These are phyloP conservation scores for Diaporthe citrichinensis DNA, from an alignment of 2,329 filamentous ascomycete genomes.

Conservation along the genomic window DNA sequence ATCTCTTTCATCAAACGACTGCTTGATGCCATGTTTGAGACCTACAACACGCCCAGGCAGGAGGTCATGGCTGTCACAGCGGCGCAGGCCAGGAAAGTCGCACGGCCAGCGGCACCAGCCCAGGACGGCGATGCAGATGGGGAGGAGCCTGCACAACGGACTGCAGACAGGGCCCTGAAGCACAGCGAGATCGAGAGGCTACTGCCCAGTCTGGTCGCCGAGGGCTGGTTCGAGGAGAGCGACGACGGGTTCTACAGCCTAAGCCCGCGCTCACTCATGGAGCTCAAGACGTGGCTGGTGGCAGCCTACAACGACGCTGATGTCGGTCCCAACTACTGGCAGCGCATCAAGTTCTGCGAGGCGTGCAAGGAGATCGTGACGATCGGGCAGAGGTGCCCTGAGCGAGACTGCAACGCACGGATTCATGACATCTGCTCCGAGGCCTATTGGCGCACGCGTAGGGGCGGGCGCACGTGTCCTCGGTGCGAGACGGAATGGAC, in stretches of 20 bases:
- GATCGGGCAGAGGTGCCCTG: constrained; percentile 81
- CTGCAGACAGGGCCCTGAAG: constrained; percentile 72
- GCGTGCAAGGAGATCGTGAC: constrained; percentile 94
- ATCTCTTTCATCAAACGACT: constrained; percentile 90
- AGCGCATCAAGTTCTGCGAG: constrained; percentile 87
- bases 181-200: constrained; percentile 83
- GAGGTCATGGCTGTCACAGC: constrained; percentile 87
- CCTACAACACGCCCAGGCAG: constrained; percentile 82
- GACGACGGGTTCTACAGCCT: constrained; percentile 80
- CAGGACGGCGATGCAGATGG: constrained; percentile 50
- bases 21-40: constrained; percentile 93
- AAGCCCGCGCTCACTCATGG: constrained; percentile 83
- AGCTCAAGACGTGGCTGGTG: constrained; percentile 86
- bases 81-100: constrained; percentile 83
- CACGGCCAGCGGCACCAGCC: constrained; percentile 62
- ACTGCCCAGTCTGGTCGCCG: constrained; percentile 77
- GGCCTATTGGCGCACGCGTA: constrained; percentile 77
- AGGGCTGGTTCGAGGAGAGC: constrained; percentile 89
- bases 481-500: constrained; percentile 68
- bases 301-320: constrained; percentile 88
- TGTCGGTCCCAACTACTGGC: constrained; percentile 71
- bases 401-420: constrained; percentile 76
- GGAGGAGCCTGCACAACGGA: constrained; percentile 51
- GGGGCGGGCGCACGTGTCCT: constrained; percentile 72
- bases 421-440: constrained; percentile 84